Percentiles rank a stretch among this genome's conserved stretches.
phyloP scores from a whole-genome alignment of 345 rosid species.

The Eucalyptus erythrocorys region DNA sequence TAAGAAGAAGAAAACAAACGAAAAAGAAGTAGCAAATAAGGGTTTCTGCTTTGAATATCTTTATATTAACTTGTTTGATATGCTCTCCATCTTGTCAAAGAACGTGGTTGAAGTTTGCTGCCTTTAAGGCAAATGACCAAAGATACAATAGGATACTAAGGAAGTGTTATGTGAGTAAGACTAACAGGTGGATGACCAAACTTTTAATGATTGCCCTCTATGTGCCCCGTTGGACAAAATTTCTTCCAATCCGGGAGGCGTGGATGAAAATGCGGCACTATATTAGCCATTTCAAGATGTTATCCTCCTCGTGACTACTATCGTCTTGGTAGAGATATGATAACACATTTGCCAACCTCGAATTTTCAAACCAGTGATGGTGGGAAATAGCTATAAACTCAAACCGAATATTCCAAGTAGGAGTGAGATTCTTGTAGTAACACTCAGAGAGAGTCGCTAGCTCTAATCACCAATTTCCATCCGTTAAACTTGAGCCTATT shows the following conservation, averaged over 20 bases:
- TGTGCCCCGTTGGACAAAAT: neutral
- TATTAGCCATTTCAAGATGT: neutral
- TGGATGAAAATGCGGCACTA: neutral
- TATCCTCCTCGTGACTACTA: neutral
- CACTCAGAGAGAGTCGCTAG: accelerated
- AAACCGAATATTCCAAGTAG: neutral
- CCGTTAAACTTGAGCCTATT: neutral
- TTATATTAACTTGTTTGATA: neutral
- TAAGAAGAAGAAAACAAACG: neutral
- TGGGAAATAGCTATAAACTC: neutral
- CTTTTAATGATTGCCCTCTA: neutral
- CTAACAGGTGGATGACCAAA: neutral
- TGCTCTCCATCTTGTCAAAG: neutral
- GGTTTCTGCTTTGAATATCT: neutral
- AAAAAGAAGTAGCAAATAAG: neutral
- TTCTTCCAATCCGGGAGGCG: neutral
- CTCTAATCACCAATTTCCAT: neutral
- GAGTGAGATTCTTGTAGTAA: neutral
- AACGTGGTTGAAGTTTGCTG: neutral
- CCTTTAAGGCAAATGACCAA: neutral
- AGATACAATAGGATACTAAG: neutral
- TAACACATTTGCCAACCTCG: accelerated
- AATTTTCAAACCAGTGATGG: neutral
- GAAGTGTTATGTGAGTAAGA: neutral
- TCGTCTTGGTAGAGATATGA: neutral